Evolutionary conservation across 192 early-diverging fungal species (phyloP), one percentile per base, ranked within the genome.

Genomic region (Pilaira anomala): DNA sequence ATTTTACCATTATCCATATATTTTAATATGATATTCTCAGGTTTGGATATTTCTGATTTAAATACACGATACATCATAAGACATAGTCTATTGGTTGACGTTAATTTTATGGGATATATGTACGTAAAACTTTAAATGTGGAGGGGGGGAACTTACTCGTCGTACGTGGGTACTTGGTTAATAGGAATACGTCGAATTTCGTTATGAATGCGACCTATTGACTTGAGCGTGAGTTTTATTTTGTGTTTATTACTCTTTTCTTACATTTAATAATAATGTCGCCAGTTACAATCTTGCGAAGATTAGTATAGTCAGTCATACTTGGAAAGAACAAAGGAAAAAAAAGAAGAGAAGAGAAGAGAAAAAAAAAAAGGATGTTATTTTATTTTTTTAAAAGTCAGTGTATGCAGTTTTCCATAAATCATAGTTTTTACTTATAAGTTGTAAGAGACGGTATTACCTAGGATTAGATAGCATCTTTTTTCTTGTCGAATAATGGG

Each of bases 21-120:
- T 39, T 75, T 70, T 26, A 82, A 45, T 8, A 69, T 33, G n/a
- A 77, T 49, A 54, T 82, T 73, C 29, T 82, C 77, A 2, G 75
- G 54, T 28, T 71, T 62, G 18, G 69, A 44, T 3, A 82, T 53
- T 11, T 65, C 50, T 4, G 60, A 30, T 13, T 67, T 62, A 46
- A 79, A 82, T 46, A 82, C 73, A 14, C 78, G 66, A 28, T 70
- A 73, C 49, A 77, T 71, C 56, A 82, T 82, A 21, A 82, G 61
- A 56, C 80, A 82, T 11, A 82, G 64, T 30, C 70, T 71, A 39
- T 29, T 48, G n/a, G n/a, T n/a, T n/a, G n/a, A n/a, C n/a, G n/a
- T n/a, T n/a, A n/a, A n/a, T n/a, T n/a, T n/a, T n/a, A 56, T 19
- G 7, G n/a, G 19, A 30, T 2, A 48, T 48, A 22, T 48, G 3